These are phyloP conservation scores for Nigrospora osmanthi DNA, from an alignment of 2,329 filamentous ascomycete genomes.

Conservation along the genomic window DNA sequence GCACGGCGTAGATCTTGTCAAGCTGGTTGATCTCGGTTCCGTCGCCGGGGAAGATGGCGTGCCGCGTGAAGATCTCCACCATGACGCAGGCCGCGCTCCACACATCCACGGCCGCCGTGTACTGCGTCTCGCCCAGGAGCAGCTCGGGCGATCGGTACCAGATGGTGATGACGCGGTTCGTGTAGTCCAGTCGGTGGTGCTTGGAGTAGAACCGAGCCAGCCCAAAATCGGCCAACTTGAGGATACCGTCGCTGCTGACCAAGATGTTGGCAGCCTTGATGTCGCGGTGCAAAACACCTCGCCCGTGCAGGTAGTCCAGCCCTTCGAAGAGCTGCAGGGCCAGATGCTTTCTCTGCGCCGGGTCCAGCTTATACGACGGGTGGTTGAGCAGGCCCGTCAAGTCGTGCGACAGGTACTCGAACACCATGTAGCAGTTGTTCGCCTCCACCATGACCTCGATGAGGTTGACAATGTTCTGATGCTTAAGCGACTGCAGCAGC, in stretches of 20 bases:
- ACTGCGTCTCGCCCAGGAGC: constrained; percentile 83
- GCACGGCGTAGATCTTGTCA: constrained; percentile 88
- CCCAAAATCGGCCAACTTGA: constrained; percentile 95
- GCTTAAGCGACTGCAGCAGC: constrained; percentile 76
- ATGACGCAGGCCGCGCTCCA: constrained; percentile 98
- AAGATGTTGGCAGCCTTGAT: constrained; percentile 98
- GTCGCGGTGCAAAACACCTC: constrained; percentile 92
- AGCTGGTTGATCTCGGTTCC: constrained; percentile 93
- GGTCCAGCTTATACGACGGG: constrained; percentile 77
- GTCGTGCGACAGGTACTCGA: constrained; percentile 95
- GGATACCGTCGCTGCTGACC: constrained; percentile 77
- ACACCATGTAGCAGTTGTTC: constrained; percentile 99
- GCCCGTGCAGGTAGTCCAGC: constrained; percentile 83
- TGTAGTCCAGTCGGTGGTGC: constrained; percentile 85
- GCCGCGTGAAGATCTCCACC: constrained; percentile 89
- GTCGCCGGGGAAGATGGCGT: constrained; percentile 91
- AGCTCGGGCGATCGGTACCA: constrained; percentile 94
- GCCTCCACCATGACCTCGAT: constrained; percentile 96
- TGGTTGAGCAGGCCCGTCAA: constrained; percentile 93
- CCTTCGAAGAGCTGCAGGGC: constrained; percentile 90
- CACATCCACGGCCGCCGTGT: constrained; percentile 83
- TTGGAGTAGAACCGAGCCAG: constrained; percentile 95
- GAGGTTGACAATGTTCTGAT: constrained; percentile 74
- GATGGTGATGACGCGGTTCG: constrained; percentile 96
- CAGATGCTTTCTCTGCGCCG: constrained; percentile 85